Base-by-base conservation (phyloP, 2,329 filamentous ascomycete genomes). In the Aspergillus thermomutatus region DNA sequence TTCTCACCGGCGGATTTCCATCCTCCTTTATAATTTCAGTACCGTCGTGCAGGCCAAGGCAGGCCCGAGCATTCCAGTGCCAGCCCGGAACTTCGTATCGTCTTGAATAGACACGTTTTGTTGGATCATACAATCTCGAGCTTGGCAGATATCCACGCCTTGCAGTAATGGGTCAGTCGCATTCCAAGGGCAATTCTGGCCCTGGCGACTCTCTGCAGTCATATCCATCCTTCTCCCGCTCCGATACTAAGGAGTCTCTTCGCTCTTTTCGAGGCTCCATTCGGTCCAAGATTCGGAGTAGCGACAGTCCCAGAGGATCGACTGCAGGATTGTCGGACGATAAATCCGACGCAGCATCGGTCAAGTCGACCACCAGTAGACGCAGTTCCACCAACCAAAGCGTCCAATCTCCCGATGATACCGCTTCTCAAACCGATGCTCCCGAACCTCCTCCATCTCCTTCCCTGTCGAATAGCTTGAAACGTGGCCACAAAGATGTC, bases 181-280 rank as follows among this genome's bases (percentile, higher is more conserved):
- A 80, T 72, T 81, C 79, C 65, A 81, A 80, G 69, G 77, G 77
- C 66, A 79, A 77, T 58, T 82, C 84, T 69, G 83, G 81, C 66
- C 80, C 81, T 52, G 75, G 76, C 62, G 85, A 89, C 40, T 80
- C 83, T 59, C 79, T 97, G 57, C 88, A 91, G 74, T 90, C 91
- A 28, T 96, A 94, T 74, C 93, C 92, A 27, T 96, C 93, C 27
- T 93, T 97, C 72, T 90, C 88, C 77, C 89, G 89, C 72, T 91
- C 92, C 55, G 93, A 97, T 72, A 97, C 93, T 27, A 93, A 92
- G 73, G 92, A 96, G 64, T 97, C 92, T 6, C 86, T 89, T 31
- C 89, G 92, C 63, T 97, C 92, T 4, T 87, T 97, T 74, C 86
- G 90, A 64, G 88, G 87, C 41, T 84, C 84, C 8, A 83, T 97